Base-by-base conservation (phyloP, 306 rosid genomes). In the Malus fusca region DNA sequence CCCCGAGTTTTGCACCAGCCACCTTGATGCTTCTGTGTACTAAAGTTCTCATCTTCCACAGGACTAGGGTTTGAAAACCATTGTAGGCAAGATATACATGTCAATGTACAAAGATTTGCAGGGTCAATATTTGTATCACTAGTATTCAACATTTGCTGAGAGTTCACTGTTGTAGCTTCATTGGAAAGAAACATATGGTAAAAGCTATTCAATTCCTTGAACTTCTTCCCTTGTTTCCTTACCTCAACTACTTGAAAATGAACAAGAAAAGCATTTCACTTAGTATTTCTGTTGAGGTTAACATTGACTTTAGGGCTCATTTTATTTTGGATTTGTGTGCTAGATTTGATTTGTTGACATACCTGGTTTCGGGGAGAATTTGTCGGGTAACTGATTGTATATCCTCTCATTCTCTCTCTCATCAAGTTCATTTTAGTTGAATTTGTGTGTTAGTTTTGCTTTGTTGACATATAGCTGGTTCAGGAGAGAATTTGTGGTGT, bases 51-150 rank as follows among this genome's bases (percentile, higher is more conserved):
- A 58, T 71, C 33, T 23, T 52, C 13, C 8, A 15, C 61, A 43
- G 65, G 66, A 35, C 21, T 76, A 75, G 69, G 74, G 46, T 67
- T 22, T 71, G 72, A 71, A 71, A 31, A 74, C 65, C 79, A 68
- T 63, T 64, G 71, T 75, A 65, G 80, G 72, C 74, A 55, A 70
- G 28, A 70, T 79, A 73, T 76, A 69, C 75, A 53, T 51, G 70
- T 75, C 73, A 74, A 73, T 73, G 86, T 77, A 71, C 78, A 76
- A 77, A 82, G 61, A 77, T 75, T 66, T 74, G 76, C 76, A 66
- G 51, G 75, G 71, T 53, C 74, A 61, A 58, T 44, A 43, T 31
- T 60, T 66, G 64, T 74, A 40, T 69, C 28, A n/a, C 35, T 9
- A 14, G 10, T 84, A 55, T 71, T 51, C 74, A 37, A 30, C 60